Evolutionary conservation across 2,329 filamentous ascomycete species (phyloP).

Genomic region (Scorias spongiosa): DNA sequence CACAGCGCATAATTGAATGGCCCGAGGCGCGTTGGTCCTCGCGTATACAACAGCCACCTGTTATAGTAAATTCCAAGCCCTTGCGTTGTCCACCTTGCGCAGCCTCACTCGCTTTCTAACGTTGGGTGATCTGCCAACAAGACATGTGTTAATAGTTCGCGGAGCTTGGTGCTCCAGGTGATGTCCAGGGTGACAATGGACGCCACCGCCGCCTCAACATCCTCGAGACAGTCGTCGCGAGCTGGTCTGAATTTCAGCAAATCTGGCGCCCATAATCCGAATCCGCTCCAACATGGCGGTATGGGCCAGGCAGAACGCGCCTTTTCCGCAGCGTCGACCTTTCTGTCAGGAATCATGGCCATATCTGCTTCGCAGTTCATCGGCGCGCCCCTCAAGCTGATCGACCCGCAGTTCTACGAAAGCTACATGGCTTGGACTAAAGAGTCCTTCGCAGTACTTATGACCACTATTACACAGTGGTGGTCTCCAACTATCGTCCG

Average conservation of each 20-base stretch:
- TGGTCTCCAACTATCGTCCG: conserved; percentile 75
- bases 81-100: too few relatives aligned
- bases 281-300: conserved; percentile 28
- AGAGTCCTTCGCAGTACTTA: conserved; percentile 63
- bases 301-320: conserved; percentile 34
- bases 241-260: conserved; percentile 28
- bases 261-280: conserved; percentile 25
- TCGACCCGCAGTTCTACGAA: conserved; percentile 67
- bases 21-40: too few relatives aligned
- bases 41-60: too few relatives aligned
- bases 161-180: too few relatives aligned
- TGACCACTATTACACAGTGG: conserved; percentile 68
- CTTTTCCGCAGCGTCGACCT: conserved; percentile 35
- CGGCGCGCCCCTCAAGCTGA: conserved; percentile 58
- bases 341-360: conserved; percentile 34
- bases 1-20: too few relatives aligned
- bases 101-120: too few relatives aligned
- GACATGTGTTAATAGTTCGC: too few relatives aligned
- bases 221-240: conserved; percentile 12
- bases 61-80: too few relatives aligned
- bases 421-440: conserved; percentile 80
- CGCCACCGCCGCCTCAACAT: conserved; percentile 1
- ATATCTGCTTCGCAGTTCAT: conserved; percentile 57
- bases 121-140: too few relatives aligned
- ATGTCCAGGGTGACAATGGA: conserved; percentile 3